phyloP scores from a whole-genome alignment of 2,329 filamentous ascomycete species.

The Colletotrichum tanaceti region DNA sequence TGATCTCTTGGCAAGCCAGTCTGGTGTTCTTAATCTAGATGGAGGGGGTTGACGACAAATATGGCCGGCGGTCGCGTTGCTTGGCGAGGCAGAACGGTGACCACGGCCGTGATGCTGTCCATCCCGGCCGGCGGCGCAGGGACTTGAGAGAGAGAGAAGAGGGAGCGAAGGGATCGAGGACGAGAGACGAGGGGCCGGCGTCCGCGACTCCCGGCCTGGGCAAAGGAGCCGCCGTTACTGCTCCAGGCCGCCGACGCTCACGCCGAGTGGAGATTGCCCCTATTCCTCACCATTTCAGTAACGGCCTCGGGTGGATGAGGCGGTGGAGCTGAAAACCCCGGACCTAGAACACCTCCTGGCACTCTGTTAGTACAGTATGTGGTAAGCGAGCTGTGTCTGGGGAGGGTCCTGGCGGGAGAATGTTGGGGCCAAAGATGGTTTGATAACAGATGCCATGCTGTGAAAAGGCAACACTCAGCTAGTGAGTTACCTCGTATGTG shows the following conservation, averaged over 20 bases:
- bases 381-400: not conserved
- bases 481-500: not conserved
- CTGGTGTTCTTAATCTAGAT: slow-evolving; percentile 12
- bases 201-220: slow-evolving; percentile 35
- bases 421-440: not conserved
- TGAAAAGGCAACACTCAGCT: not conserved
- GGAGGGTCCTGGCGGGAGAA: not conserved
- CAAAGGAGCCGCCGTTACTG: slow-evolving; percentile 29
- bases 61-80: not conserved
- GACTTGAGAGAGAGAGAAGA: not conserved
- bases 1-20: slow-evolving; percentile 31
- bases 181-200: slow-evolving; percentile 19
- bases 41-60: not conserved
- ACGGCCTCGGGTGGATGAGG: slow-evolving; percentile 25
- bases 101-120: not conserved
- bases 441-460: not conserved
- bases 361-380: too few species aligned
- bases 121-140: too few species aligned
- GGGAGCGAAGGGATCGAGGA: not conserved
- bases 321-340: not conserved
- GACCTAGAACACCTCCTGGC: not conserved
- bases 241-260: slow-evolving; percentile 28
- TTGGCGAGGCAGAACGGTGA: not conserved
- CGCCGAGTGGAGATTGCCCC: slow-evolving; percentile 39
- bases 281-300: slow-evolving; percentile 32